A percentile compares a stretch with the other conserved stretches of the same genome.
phyloP scores from a whole-genome alignment of 1,284 basidiomycete species.

The Anthracocystis setariae region DNA sequence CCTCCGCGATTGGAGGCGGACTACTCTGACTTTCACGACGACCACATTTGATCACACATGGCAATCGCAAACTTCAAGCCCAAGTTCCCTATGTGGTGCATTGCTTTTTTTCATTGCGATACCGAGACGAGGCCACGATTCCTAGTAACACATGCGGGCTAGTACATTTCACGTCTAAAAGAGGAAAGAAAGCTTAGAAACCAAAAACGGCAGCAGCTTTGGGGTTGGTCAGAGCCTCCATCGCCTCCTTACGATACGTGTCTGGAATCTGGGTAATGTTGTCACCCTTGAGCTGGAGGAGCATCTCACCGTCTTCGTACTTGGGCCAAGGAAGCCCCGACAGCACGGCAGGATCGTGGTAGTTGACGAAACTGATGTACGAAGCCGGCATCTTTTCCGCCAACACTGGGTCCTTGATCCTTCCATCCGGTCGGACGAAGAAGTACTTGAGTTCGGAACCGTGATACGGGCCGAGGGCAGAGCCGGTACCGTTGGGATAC shows the following conservation, averaged over 20 bases:
- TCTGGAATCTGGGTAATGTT: constrained; percentile 36
- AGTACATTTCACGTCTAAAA: not conserved
- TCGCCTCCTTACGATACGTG: constrained; percentile 40
- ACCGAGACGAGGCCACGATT: not conserved
- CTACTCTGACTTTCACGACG: constrained; percentile 38
- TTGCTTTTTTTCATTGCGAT: not conserved
- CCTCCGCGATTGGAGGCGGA: constrained; percentile 56
- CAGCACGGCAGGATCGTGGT: constrained; percentile 30
- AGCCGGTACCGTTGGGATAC: constrained; percentile 22
- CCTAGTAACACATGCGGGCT: not conserved
- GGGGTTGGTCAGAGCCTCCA: constrained; percentile 27
- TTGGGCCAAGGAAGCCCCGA: constrained; percentile 27
- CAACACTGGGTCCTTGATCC: constrained; percentile 23
- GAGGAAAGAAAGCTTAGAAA: constrained; percentile 7
- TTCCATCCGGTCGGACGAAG: constrained; percentile 24
- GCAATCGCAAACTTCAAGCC: not conserved
- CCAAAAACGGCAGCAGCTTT: constrained; percentile 27
- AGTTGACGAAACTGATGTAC: constrained; percentile 33
- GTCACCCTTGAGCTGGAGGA: constrained; percentile 43
- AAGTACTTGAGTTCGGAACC: constrained; percentile 30
- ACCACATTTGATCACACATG: constrained; percentile 14
- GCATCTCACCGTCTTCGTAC: constrained; percentile 9
- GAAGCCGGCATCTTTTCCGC: constrained; percentile 25
- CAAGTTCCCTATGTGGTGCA: not conserved
- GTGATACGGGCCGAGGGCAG: constrained; percentile 27